Base-by-base conservation (phyloP, 805 yeast species). In the Candida piceae region DNA sequence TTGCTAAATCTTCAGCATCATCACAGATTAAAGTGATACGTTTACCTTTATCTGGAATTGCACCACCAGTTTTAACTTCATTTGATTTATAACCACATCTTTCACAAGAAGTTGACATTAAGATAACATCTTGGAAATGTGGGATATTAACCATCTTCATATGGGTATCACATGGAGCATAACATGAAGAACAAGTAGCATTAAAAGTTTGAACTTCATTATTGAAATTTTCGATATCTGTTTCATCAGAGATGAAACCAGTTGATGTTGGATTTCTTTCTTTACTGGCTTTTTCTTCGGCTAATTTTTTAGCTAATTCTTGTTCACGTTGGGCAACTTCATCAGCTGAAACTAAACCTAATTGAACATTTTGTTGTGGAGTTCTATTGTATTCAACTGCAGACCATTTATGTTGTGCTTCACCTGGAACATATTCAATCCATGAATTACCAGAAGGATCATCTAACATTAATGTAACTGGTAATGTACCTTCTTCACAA, bases 51-150 rank as follows among this genome's bases (percentile, higher is more conserved):
- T 69, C 82, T 22, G 98, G 97, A 32, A 93, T 82, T 7, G 83
- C 94, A 51, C 99, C 99, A 41, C 99, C 99, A 5, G 98, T 93
- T 66, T 90, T 93, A 46, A 93, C 98, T 63, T 93, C 99, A 58
- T 93, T 93, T 13, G 95, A 85, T 66, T 86, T 90, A 65, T 84
- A 93, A 25, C 97, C 98, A 66, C 99, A 93, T 45, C 76, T 65
- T 22, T 81, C 89, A 66, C 99, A 93, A 1, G 76, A 80, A 1
- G 98, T 93, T 33, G 94, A 83, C 98, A 93, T 93, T 52, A 93
- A 76, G 41, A 93, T 83, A 28, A 93, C 99, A 48, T 93, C 97
- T 65, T 90, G 89, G 74, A 93, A 93, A 64, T 93, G 97, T 16
- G 99, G 99, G 48, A 93, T 93, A 60, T 87, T 81, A 16, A 93